Evolutionary conservation across 169 alveolate species (phyloP).

Genomic region (Plasmodium yoelii): DNA sequence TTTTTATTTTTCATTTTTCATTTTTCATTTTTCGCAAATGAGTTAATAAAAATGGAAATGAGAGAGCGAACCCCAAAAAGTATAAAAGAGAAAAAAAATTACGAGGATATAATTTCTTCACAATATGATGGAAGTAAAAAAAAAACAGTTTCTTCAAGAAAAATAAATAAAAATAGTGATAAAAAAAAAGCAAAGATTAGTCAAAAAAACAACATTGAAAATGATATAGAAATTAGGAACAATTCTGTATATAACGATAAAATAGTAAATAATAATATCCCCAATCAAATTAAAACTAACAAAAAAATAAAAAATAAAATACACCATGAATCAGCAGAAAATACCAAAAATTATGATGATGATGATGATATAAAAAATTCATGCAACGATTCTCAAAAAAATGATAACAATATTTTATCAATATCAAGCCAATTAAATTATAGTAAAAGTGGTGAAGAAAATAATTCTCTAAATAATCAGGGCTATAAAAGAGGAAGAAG

Average conservation of each 20-base stretch:
- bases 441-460: no score
- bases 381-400: no score
- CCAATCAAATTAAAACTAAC: background rate
- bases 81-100: background rate
- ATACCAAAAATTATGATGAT: background rate
- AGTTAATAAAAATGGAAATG: background rate
- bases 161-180: background rate
- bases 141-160: background rate
- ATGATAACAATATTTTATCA: no score
- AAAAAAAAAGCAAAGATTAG: background rate
- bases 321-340: background rate
- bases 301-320: background rate
- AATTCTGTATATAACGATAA: background rate
- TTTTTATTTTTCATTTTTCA: no score
- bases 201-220: background rate
- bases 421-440: no score
- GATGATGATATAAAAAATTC: background rate
- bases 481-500: no score
- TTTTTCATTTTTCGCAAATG: no score
- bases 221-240: background rate
- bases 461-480: no score
- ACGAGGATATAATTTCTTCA: constrained; percentile 11
- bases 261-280: background rate
- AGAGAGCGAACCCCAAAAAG: background rate
- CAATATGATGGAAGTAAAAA: constrained; percentile 15